phyloP scores from a whole-genome alignment of 2,329 filamentous ascomycete genomes.

The Penicillium vulpinum region DNA sequence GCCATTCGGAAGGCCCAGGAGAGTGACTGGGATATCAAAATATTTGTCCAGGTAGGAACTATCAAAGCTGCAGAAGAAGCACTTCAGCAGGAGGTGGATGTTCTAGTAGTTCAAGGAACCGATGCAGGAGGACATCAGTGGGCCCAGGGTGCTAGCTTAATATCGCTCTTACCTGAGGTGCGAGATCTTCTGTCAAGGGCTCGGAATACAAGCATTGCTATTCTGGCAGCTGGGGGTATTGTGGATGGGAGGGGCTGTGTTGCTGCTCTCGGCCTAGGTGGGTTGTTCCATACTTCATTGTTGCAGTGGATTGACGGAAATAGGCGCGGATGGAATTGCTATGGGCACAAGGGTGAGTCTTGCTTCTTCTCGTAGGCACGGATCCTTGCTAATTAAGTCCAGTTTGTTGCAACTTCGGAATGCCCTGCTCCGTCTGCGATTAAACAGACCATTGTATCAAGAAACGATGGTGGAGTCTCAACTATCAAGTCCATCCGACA shows the following conservation, averaged over 20 bases:
- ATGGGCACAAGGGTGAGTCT: slow-evolving; percentile 24
- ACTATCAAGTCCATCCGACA: slow-evolving; percentile 47
- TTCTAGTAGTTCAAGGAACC: slow-evolving; percentile 62
- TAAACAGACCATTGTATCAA: slow-evolving; percentile 45
- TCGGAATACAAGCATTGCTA: slow-evolving; percentile 32
- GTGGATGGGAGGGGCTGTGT: slow-evolving; percentile 57
- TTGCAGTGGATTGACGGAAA: slow-evolving; percentile 29
- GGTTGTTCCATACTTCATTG: slow-evolving; percentile 13
- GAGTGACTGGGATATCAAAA: slow-evolving; percentile 41
- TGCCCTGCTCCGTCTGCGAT: slow-evolving; percentile 44
- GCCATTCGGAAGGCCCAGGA: slow-evolving; percentile 25
- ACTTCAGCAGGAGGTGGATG: slow-evolving; percentile 54
- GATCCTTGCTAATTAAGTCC: slow-evolving; percentile 24
- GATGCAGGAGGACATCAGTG: slow-evolving; percentile 67
- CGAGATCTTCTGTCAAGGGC: slow-evolving; percentile 43
- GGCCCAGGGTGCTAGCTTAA: slow-evolving; percentile 53
- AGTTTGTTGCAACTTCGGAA: slow-evolving; percentile 50
- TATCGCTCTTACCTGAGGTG: slow-evolving; percentile 61
- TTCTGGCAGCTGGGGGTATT: slow-evolving; percentile 63
- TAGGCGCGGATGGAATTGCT: slow-evolving; percentile 23
- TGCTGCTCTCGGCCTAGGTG: slow-evolving; percentile 57
- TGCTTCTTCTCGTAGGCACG: neutral
- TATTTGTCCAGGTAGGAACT: slow-evolving; percentile 64
- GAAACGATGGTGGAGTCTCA: slow-evolving; percentile 47
- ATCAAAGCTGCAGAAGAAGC: slow-evolving; percentile 56